Evolutionary conservation across 108 stramenopile species (phyloP).

Genomic region (Mayamaea pseudoterrestris): DNA sequence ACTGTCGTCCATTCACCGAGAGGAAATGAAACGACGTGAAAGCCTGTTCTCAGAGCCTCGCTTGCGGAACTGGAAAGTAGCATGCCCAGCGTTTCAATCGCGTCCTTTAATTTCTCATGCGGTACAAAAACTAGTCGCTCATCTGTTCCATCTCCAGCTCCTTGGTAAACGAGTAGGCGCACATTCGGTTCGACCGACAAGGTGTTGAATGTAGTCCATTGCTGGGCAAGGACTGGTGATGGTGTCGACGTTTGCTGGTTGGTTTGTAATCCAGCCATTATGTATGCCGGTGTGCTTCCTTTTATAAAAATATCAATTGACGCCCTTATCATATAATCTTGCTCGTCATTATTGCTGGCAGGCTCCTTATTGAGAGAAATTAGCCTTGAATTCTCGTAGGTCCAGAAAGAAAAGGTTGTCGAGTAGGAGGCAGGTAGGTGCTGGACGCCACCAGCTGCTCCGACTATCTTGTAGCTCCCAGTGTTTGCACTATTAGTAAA

Average conservation of each 20-base stretch:
- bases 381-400: too few relatives aligned
- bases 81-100: slow-evolving; percentile 1
- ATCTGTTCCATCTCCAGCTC: slow-evolving; percentile 3
- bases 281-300: not conserved
- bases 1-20: slow-evolving; percentile 1
- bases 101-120: not conserved
- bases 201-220: slow-evolving; percentile 2
- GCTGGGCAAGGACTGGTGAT: not conserved
- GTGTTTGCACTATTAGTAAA: too few relatives aligned
- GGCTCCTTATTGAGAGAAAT: too few relatives aligned
- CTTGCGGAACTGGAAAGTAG: not conserved
- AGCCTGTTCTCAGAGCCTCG: slow-evolving; percentile 1
- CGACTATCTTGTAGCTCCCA: too few relatives aligned
- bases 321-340: too few relatives aligned
- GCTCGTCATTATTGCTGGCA: too few relatives aligned
- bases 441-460: too few relatives aligned
- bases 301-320: slow-evolving; percentile 1
- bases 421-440: not conserved
- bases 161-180: not conserved
- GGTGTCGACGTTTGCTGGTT: not conserved
- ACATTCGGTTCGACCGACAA: slow-evolving; percentile 1
- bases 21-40: slow-evolving; percentile 7
- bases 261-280: slow-evolving; percentile 1
- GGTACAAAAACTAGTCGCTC: not conserved
- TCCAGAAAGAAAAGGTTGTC: too few relatives aligned